Conservation (phyloP, 768 basidiomycete genomes). For the Strobilomyces confusus region DNA sequence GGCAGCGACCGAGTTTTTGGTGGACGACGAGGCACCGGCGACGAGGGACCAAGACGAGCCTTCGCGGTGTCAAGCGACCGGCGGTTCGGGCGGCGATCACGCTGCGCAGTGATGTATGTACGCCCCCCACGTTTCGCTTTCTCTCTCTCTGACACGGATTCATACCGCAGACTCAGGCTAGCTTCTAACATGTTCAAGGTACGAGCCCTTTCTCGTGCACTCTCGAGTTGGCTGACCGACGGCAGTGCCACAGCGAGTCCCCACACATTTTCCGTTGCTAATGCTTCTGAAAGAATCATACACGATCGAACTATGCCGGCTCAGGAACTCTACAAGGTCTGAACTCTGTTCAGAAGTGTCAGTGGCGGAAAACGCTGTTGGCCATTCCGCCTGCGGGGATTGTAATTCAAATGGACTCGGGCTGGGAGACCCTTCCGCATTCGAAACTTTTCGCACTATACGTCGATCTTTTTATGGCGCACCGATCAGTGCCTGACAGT, state of each 20-base stretch:
- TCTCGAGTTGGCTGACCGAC: not conserved
- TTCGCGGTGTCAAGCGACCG: constrained; percentile 12
- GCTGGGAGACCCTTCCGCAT: too few species aligned
- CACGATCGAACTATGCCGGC: not conserved
- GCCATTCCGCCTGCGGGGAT: not conserved
- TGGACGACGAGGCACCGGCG: constrained; percentile 48
- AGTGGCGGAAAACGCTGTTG: not conserved
- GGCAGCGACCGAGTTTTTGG: constrained; percentile 62
- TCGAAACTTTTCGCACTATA: not conserved
- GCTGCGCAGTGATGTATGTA: constrained; percentile 1
- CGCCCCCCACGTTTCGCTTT: not conserved
- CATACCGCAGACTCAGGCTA: not conserved
- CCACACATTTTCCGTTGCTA: not conserved
- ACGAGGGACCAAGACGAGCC: constrained; percentile 30
- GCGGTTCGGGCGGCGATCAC: constrained; percentile 3
- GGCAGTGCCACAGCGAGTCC: not conserved
- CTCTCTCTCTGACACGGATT: not conserved
- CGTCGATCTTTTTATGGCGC: not conserved
- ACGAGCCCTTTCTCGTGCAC: not conserved
- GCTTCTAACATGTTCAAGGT: constrained; percentile 1
- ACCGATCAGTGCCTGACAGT: not conserved
- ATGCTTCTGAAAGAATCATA: not conserved
- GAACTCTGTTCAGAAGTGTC: not conserved
- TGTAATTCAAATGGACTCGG: not conserved
- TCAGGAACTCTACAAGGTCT: not conserved